These are phyloP conservation scores for Roridomyces roridus DNA, from an alignment of 768 basidiomycete species.

Conservation along the genomic window DNA sequence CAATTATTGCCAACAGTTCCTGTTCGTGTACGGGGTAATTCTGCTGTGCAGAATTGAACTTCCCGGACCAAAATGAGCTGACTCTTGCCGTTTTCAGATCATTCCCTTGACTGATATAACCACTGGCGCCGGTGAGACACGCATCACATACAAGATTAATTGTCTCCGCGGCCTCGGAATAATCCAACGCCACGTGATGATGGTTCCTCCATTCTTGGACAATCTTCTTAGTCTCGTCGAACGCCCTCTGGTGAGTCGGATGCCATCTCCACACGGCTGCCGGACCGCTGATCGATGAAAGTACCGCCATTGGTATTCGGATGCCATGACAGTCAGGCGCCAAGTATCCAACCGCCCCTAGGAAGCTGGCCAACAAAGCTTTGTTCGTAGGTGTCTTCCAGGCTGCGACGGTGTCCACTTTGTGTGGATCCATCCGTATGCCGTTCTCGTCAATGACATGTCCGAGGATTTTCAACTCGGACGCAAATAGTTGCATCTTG, in stretches of 20 bases:
- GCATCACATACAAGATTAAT: conserved; percentile 41
- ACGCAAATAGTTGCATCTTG: conserved; percentile 40
- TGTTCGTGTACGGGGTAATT: conserved; percentile 47
- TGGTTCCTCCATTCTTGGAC: conserved; percentile 27
- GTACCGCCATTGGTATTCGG: conserved; percentile 44
- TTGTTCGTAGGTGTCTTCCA: conserved; percentile 42
- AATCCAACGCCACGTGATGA: conserved; percentile 27
- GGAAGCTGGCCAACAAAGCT: conserved; percentile 40
- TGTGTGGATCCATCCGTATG: conserved; percentile 50
- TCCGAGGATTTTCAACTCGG: conserved; percentile 38
- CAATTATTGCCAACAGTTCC: conserved; percentile 42
- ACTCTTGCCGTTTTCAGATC: conserved; percentile 33
- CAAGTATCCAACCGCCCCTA: conserved; percentile 36
- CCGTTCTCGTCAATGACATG: conserved; percentile 42
- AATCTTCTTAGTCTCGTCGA: conserved; percentile 40
- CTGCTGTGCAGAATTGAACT: conserved; percentile 41
- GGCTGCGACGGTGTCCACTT: conserved; percentile 42
- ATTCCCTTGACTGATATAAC: conserved; percentile 31
- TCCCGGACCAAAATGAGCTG: conserved; percentile 42
- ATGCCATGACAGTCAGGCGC: conserved; percentile 38
- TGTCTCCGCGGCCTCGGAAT: conserved; percentile 9
- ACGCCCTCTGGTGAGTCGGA: conserved; percentile 37
- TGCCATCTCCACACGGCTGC: conserved; percentile 33
- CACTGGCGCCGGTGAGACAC: conserved; percentile 35
- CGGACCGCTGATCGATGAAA: conserved; percentile 30